These are phyloP conservation scores for Globisporangium barbulae DNA, from an alignment of 352 stramenopile species.

Conservation along the genomic window DNA sequence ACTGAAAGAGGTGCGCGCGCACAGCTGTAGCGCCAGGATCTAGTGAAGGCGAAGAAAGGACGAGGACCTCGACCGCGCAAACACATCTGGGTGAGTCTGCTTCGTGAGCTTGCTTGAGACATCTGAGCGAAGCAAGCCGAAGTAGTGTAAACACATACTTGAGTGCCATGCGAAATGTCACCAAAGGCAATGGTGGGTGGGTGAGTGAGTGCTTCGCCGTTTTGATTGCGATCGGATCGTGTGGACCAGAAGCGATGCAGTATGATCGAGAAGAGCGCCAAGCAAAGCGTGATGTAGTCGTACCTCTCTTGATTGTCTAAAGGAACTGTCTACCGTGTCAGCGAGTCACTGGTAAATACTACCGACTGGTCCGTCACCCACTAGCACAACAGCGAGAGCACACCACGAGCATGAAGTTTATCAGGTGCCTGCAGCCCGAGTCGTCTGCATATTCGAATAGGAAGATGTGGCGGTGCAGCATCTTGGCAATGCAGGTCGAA, in stretches of 20 bases:
- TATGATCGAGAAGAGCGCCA: neutral
- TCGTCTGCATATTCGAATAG: constrained; percentile 34
- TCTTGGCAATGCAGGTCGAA: constrained; percentile 43
- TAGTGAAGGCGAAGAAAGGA: neutral
- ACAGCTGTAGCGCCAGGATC: too few species aligned
- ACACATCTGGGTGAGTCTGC: neutral
- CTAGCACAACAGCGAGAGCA: constrained; percentile 6
- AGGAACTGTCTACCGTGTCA: constrained; percentile 32
- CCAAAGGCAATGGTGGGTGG: too few species aligned
- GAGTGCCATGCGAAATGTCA: neutral
- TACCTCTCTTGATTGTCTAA: neutral
- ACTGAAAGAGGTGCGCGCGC: neutral
- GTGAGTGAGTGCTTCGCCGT: too few species aligned
- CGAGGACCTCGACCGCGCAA: neutral
- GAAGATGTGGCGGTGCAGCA: constrained; percentile 51
- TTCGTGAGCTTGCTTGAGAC: neutral
- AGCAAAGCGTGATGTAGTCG: neutral
- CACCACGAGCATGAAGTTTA: constrained; percentile 13
- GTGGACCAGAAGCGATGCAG: too few species aligned
- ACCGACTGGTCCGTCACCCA: constrained; percentile 61
- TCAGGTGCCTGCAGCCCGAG: constrained; percentile 39
- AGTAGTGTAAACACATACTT: neutral
- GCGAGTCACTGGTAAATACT: constrained; percentile 43
- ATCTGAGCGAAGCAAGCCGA: neutral
- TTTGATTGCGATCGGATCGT: too few species aligned